These are phyloP conservation scores for Talaromyces sp. DNA, from an alignment of 2,329 filamentous ascomycete species.

Conservation along the genomic window DNA sequence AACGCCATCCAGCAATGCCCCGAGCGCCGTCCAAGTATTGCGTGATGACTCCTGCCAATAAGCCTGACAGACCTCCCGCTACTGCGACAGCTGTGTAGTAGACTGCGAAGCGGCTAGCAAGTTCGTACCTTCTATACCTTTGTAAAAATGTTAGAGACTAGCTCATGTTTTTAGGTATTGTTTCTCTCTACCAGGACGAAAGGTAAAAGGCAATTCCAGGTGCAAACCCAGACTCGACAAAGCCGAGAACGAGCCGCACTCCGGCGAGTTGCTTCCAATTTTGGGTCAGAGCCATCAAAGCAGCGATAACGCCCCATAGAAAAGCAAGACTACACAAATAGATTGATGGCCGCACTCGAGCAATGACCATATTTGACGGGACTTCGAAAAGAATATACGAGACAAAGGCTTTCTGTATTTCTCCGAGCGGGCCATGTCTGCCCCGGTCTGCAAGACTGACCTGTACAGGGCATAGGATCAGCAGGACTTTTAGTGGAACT, in stretches of 20 bases:
- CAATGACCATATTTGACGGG: constrained; percentile 49
- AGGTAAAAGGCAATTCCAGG: constrained; percentile 5
- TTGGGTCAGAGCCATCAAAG: constrained; percentile 19
- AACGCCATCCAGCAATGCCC: constrained; percentile 21
- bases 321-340: constrained; percentile 33
- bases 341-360: constrained; percentile 47
- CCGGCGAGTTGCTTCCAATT: constrained; percentile 21
- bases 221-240: constrained; percentile 14
- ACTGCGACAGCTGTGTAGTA: constrained; percentile 62
- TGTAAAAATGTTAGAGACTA: constrained; percentile 14
- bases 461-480: background rate
- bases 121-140: constrained; percentile 29
- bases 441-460: background rate
- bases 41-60: constrained; percentile 19
- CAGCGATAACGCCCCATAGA: constrained; percentile 17
- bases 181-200: constrained; percentile 29
- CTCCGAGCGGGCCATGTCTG: background rate
- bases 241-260: constrained; percentile 22
- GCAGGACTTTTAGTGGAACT: background rate
- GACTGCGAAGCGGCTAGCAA: constrained; percentile 16
- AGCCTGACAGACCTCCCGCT: constrained; percentile 17
- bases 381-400: constrained; percentile 50
- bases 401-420: constrained; percentile 36
- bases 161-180: constrained; percentile 6
- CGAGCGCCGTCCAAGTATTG: constrained; percentile 23